phyloP scores from a whole-genome alignment of 2,329 filamentous ascomycete genomes.

The Apiospora sp. region DNA sequence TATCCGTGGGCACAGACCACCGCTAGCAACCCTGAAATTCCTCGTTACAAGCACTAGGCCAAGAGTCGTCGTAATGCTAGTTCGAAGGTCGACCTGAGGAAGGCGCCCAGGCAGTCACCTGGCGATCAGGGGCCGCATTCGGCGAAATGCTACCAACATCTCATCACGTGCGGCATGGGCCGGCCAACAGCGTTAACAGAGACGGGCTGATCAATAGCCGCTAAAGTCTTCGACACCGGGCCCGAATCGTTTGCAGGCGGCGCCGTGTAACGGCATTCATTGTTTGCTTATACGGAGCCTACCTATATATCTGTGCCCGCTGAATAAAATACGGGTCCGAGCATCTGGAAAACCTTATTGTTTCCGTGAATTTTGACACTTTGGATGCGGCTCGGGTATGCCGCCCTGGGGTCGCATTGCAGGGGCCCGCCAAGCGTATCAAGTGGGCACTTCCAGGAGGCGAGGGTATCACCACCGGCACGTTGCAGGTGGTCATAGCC shows the following conservation, averaged over 20 bases:
- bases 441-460: neutral
- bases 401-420: neutral
- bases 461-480: neutral
- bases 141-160: too few relatives aligned
- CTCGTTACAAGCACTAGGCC: neutral
- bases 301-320: neutral
- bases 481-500: neutral
- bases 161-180: too few relatives aligned
- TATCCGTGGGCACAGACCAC: neutral
- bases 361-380: neutral
- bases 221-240: neutral
- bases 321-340: neutral
- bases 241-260: neutral
- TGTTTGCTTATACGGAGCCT: neutral
- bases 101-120: neutral
- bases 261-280: neutral
- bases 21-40: neutral
- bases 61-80: neutral
- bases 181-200: too few relatives aligned
- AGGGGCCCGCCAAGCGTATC: constrained; percentile 1
- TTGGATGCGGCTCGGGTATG: neutral
- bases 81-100: neutral
- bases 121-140: neutral
- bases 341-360: neutral
- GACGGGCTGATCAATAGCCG: neutral